Evolutionary conservation across 2,329 filamentous ascomycete genomes (phyloP), one percentile per base, ranked within the genome.

Genomic region (Hypocreales sp.): DNA sequence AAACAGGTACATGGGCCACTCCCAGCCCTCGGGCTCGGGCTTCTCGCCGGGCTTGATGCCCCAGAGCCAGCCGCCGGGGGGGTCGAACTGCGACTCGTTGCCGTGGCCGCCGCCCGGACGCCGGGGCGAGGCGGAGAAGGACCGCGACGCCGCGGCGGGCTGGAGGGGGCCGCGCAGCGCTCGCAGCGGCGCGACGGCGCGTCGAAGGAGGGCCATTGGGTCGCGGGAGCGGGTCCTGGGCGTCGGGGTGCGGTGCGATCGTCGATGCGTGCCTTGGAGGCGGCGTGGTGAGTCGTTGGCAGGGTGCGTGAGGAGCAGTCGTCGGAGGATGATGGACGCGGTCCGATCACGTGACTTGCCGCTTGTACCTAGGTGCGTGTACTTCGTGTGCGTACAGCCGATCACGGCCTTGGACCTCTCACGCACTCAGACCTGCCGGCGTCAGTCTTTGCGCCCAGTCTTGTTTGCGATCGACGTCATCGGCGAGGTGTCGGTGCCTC

Each of bases 1-100:
- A 26, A 86, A 84, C 51, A 80, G 81, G 51, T 78, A 78, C 63
- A 79, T 86, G 30, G 84, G 58, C 40, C 66, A 73, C 67, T 98
- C 90, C 90, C 90, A 98, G 28, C 87, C 90, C 61, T 98, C 90
- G 55, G 83, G 80, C 68, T 92, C 73, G 50, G 82, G 75, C 66
- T 94, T 92, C 72, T 94, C 82, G 36, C 86, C 86, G 20, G 90
- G 90, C 64, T 84, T 86, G 44, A 94, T 70, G 40, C 86, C 86
- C 55, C 81, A 94, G 45, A 98, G 72, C 82, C 84, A 94, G 45
- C 90, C 90, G 31, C 64, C 69, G 3, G 90, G 87, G 25, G 86
- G 75, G 41, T 98, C 90, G 58, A 84, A 98, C 52, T 84, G 79
- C 41, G 73, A 67, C 45, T 72, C 79, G 59, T 79, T 35, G 37